These are phyloP conservation scores for Fusarium sp. DNA, from an alignment of 2,329 filamentous ascomycete genomes.

Conservation along the genomic window DNA sequence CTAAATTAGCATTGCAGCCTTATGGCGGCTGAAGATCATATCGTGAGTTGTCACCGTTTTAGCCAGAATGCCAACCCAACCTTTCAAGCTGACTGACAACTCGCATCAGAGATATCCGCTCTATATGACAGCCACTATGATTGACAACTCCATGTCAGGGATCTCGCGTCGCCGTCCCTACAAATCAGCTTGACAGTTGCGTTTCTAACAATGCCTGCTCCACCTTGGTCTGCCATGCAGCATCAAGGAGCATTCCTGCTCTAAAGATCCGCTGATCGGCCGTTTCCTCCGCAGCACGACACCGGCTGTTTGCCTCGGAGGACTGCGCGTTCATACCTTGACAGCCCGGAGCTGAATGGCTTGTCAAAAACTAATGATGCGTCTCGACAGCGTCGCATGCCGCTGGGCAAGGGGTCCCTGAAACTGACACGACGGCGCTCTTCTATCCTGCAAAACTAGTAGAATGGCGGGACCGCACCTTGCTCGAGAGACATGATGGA, in stretches of 20 bases:
- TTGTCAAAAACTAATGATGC: slow-evolving; percentile 3
- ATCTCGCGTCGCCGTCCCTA: slow-evolving; percentile 3
- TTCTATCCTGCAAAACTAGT: slow-evolving; percentile 30
- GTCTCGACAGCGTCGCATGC: slow-evolving; percentile 22
- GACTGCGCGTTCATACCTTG: not conserved
- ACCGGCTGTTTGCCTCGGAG: not conserved
- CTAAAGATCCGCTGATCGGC: slow-evolving; percentile 1
- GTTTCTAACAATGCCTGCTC: not conserved
- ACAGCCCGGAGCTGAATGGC: not conserved
- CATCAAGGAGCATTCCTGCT: slow-evolving; percentile 11
- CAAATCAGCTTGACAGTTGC: slow-evolving; percentile 20
- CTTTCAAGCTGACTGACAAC: not conserved
- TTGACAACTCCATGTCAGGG: slow-evolving; percentile 7
- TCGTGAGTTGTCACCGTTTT: slow-evolving; percentile 5
- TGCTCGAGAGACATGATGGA: slow-evolving; percentile 12
- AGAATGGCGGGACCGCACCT: slow-evolving; percentile 13
- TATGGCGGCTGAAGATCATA: not conserved
- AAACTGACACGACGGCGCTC: slow-evolving; percentile 40
- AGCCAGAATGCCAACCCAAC: not conserved
- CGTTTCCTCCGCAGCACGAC: slow-evolving; percentile 5
- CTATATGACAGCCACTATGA: slow-evolving; percentile 8
- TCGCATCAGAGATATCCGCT: slow-evolving; percentile 7
- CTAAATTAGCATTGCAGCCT: not conserved
- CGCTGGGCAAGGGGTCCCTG: slow-evolving; percentile 33
- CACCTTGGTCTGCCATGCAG: not conserved